Conservation (phyloP, 768 basidiomycete species). For the Russula lepida region DNA sequence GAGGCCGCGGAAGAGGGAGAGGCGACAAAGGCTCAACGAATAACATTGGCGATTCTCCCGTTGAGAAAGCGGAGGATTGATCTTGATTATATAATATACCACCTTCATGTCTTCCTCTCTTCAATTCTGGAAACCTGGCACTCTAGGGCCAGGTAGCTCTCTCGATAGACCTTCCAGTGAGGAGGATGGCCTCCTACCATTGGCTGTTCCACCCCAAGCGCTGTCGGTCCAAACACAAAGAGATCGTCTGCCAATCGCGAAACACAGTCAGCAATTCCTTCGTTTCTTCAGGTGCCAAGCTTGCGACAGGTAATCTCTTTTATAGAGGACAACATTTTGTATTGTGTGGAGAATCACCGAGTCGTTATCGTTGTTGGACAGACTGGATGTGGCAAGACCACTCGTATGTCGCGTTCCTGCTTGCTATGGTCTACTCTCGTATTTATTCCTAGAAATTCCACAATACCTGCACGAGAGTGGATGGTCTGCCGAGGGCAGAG, state of each 20-base stretch:
- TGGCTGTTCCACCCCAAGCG: constrained; percentile 45
- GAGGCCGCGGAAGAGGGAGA: constrained; percentile 13
- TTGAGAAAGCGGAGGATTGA: background rate
- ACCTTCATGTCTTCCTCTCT: constrained; percentile 37
- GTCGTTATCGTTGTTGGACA: constrained; percentile 88
- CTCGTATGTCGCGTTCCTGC: constrained; percentile 50
- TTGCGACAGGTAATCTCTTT: background rate
- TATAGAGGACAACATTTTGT: constrained; percentile 68
- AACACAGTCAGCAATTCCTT: constrained; percentile 54
- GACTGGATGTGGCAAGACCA: constrained; percentile 97
- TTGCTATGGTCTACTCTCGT: background rate
- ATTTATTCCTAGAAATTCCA: constrained; percentile 61
- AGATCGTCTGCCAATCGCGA: constrained; percentile 80
- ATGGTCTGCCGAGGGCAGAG: constrained; percentile 77
- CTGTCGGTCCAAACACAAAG: constrained; percentile 68
- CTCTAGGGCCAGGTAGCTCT: constrained; percentile 73
- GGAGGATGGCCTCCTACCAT: constrained; percentile 64
- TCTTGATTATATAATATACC: constrained; percentile 17
- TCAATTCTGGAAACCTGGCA: constrained; percentile 89
- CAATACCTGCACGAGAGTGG: constrained; percentile 91
- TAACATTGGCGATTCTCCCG: background rate
- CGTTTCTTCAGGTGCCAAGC: background rate
- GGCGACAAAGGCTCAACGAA: constrained; percentile 1
- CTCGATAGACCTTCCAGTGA: constrained; percentile 76
- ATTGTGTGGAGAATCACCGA: constrained; percentile 75